Conservation (phyloP, 192 early-diverging fungal species). For the Mortierella antarctica region DNA sequence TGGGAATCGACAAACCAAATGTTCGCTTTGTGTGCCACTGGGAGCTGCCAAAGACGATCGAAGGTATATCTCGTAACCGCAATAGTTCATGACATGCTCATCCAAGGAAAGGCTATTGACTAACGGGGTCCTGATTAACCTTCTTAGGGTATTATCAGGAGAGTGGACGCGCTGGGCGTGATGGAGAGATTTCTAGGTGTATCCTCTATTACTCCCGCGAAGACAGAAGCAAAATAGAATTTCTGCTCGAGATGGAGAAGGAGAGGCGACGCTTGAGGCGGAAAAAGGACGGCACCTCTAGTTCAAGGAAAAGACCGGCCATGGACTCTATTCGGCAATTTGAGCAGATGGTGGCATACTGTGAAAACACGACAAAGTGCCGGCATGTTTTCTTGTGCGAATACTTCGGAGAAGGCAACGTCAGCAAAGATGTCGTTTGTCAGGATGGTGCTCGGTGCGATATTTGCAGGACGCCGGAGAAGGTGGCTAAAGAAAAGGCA, state of each 20-base stretch:
- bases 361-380: slow-evolving; percentile 86
- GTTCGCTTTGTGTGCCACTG: slow-evolving; percentile 80
- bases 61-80: slow-evolving; percentile 54
- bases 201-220: slow-evolving; percentile 82
- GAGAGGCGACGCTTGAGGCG: slow-evolving; percentile 74
- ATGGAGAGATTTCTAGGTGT: slow-evolving; percentile 66
- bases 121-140: not conserved
- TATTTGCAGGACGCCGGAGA: slow-evolving; percentile 46
- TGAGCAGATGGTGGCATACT: slow-evolving; percentile 75
- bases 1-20: slow-evolving; percentile 80
- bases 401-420: slow-evolving; percentile 90
- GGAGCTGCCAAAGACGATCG: slow-evolving; percentile 76
- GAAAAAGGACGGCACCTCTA: slow-evolving; percentile 63
- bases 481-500: slow-evolving; percentile 26
- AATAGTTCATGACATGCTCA: not conserved
- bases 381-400: slow-evolving; percentile 83
- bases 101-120: too few relatives aligned
- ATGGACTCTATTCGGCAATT: slow-evolving; percentile 53
- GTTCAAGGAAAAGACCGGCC: not conserved
- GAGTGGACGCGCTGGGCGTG: slow-evolving; percentile 72
- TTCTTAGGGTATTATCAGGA: slow-evolving; percentile 77
- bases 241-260: slow-evolving; percentile 49
- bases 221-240: slow-evolving; percentile 78
- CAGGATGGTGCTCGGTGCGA: slow-evolving; percentile 34
- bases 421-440: slow-evolving; percentile 34